Base-by-base conservation (phyloP, 73 alveolate genomes). In the Paramecium biaurelia region DNA sequence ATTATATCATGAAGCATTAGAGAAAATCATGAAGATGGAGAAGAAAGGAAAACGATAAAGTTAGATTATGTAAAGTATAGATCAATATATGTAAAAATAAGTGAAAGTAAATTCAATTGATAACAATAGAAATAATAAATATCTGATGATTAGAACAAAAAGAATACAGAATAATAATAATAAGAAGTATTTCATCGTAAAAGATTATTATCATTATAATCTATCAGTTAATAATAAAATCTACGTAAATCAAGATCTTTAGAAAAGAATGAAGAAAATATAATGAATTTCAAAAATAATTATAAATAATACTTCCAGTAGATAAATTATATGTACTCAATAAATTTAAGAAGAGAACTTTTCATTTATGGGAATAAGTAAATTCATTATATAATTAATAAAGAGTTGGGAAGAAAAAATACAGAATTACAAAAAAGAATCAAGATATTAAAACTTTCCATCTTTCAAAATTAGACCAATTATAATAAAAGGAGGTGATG, bases 401-500 rank as follows among this genome's bases (percentile, higher is more conserved):
- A 57, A 92, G 85, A 47, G 59, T 76, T 93, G 96, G 95, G 94
- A 72, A 93, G 86, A 72, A 72, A 56, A 89, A 35, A 90, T 70
- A 20, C 28, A 63, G 23, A 53, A 24, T 45, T 72, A 89, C 41
- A 76, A 35, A 92, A 93, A 94, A 47, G 95, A 76, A 92, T 94
- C 92, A 57, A 85, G 41, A 82, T 94, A 53, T 30, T 85, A 84
- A 32, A 90, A 76, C 53, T 96, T 93, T 72, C 94, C 95, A 38
- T 86, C 98, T 58, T 97, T 94, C 89, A 97, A 97, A 92, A 85
- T 97, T 11, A 92, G 96, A 49, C 95, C 93, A 30, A 92, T 97
- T 59, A 92, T 97, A 53, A 95, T 97, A 1, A 97, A 97, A 90
- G 95, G 98, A 56, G 98, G 98, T 5, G 99, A 97, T 88, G 99